Evolutionary conservation across 2,329 filamentous ascomycete genomes (phyloP), one percentile per base, ranked within the genome.

Genomic region (Endoconidiophora laricicola): DNA sequence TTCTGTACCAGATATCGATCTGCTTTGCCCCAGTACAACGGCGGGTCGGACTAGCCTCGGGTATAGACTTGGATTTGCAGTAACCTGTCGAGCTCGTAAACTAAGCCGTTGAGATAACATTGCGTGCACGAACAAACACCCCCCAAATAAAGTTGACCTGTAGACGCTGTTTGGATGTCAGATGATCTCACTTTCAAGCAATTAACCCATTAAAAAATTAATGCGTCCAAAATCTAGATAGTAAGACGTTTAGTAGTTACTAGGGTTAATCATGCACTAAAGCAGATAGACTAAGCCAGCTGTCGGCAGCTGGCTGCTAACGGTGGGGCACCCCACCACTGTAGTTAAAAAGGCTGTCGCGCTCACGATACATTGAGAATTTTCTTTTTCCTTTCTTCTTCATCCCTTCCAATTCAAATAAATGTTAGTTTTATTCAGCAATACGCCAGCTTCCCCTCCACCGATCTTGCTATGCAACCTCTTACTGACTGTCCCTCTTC

Each of bases 341-440:
- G 5, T 18, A 6, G 36, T 45, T 48, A 48, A 48, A 52, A 44
- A 44, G 14, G 12, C 12, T 24, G 29, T 29, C 36, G 46, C 46
- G 41, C 26, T 46, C 40, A 26, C 39, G 40, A 47, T 23, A 6
- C 61, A 61, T 63, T 64, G 64, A 29, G 12, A n/a, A 57, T 62
- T 59, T 66, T 66, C 63, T 55, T 33, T 12, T 33, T 62, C 62
- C 68, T 68, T 66, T 73, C 73, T 71, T 68, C 69, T 72, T 79
- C 75, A 82, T 79, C 86, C 88, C 86, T 94, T 95, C 88, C 87
- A 86, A 85, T 88, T 95, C 93, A 94, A 93, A 83, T 80, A 81
- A 78, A 86, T 72, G 88, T 95, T 73, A 77, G 87, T 78, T 49
- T 53, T n/a, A 46, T 5, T 29, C 43, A 39, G 40, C 14, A 7